Evolutionary conservation across 352 stramenopile species (phyloP).

Genomic region (Globisporangium parvum): DNA sequence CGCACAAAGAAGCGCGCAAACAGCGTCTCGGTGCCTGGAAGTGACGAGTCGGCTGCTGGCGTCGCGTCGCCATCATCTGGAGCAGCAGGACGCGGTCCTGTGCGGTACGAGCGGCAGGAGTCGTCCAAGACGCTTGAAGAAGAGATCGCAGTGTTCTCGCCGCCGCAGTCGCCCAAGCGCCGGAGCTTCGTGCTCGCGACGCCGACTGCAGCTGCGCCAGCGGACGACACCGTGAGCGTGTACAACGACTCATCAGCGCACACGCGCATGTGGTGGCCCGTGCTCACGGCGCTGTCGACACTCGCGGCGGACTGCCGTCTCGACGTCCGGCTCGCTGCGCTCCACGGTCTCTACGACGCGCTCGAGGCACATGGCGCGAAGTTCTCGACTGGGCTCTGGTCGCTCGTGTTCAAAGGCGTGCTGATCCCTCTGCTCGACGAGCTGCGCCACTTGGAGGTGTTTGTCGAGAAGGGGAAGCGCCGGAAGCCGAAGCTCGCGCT

Average conservation of each 20-base stretch:
- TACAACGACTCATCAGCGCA: constrained; percentile 71
- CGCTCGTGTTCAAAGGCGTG: constrained; percentile 81
- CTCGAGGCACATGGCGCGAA: constrained; percentile 62
- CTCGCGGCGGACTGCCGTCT: constrained; percentile 88
- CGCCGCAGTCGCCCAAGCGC: constrained; percentile 23
- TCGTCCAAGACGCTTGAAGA: constrained; percentile 51
- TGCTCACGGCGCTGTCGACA: constrained; percentile 95
- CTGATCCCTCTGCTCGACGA: constrained; percentile 81
- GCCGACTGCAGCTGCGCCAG: background rate
- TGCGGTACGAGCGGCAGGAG: constrained; percentile 67
- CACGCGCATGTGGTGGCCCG: constrained; percentile 90
- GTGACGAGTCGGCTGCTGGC: background rate
- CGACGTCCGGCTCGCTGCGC: constrained; percentile 75
- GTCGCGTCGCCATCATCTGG: constrained; percentile 16
- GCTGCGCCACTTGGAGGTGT: constrained; percentile 58
- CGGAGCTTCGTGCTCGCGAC: constrained; percentile 26
- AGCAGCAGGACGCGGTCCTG: constrained; percentile 13
- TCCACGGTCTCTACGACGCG: constrained; percentile 71
- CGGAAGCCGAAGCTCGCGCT: constrained; percentile 37
- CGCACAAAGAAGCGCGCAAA: constrained; percentile 41
- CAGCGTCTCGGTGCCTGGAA: constrained; percentile 12
- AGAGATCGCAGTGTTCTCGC: constrained; percentile 45
- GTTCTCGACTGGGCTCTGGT: constrained; percentile 76
- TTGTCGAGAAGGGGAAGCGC: constrained; percentile 39
- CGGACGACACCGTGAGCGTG: constrained; percentile 14